Base-by-base conservation (phyloP, 768 basidiomycete genomes). In the Boletus sensibilis region DNA sequence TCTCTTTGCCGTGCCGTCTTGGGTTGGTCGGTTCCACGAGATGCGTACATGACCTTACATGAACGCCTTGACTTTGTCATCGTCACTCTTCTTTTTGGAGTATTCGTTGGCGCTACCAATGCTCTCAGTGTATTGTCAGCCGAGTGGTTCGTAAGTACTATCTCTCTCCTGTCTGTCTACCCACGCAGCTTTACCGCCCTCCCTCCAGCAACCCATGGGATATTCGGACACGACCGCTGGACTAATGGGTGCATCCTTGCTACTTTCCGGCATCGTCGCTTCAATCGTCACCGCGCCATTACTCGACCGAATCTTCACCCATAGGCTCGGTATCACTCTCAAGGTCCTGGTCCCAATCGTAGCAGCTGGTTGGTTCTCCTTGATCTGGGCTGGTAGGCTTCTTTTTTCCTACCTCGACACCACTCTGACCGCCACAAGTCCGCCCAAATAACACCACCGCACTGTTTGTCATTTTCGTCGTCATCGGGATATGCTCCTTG, bases 221-320 rank as follows among this genome's bases (percentile, higher is more conserved):
- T 94, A 94, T 70, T 81, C 84, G 0, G 73, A 80, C 27, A 78
- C 82, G 55, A 77, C 72, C n/a, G 78, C 85, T 34, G 91, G 91
- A 8, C 75, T 91, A 37, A 74, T 93, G 73, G 87, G 90, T 37
- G 82, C 80, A n/a, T 78, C 78, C 34, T 70, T 92, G 35, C 79
- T 92, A 14, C 72, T 92, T 35, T 76, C 86, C 1, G 92, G 92
- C 21, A 81, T 94, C 55, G 69, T 89, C 2, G 80, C 84, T 11
- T 86, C 92, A 0, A 73, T 85, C 31, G 63, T 85, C 47, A 81
- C 86, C 0, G 83, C 91, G 1, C 92, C 92, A 0, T 70, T 92
- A 4, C 87, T 92, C 64, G 92, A 93, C 64, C 84, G 91, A 20
- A 82, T 92, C n/a, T 82, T 94, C 57, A 92, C 88, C 11, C 80